Conservation (phyloP, 495 filamentous ascomycete species). For the Lasiosphaeria ovina region DNA sequence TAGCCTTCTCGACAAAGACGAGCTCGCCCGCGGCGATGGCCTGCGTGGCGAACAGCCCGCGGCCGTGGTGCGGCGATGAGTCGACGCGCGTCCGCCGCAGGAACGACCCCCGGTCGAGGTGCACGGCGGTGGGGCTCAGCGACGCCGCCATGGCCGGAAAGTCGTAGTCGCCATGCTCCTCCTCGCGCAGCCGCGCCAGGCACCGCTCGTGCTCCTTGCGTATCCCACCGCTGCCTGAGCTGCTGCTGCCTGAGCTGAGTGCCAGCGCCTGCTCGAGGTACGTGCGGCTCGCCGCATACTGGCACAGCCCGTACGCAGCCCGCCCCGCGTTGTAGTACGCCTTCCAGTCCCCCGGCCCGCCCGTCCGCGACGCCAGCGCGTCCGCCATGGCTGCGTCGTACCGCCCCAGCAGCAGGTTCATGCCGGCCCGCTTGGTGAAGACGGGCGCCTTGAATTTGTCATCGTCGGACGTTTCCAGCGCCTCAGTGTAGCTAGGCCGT, state of each 20-base stretch:
- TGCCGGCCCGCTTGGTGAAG: slow-evolving; percentile 47
- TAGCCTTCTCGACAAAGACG: slow-evolving; percentile 55
- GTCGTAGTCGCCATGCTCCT: slow-evolving; percentile 44
- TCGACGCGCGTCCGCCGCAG: slow-evolving; percentile 22
- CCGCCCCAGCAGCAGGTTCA: slow-evolving; percentile 40
- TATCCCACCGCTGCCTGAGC: slow-evolving; percentile 28
- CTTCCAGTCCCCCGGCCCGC: slow-evolving; percentile 39
- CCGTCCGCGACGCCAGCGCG: slow-evolving; percentile 33
- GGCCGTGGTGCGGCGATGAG: slow-evolving; percentile 33
- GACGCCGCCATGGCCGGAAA: slow-evolving; percentile 39
- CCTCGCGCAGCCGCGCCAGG: slow-evolving; percentile 34
- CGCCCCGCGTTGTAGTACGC: slow-evolving; percentile 48
- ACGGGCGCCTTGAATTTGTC: slow-evolving; percentile 24
- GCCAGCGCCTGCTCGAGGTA: slow-evolving; percentile 34
- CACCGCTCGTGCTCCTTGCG: slow-evolving; percentile 37
- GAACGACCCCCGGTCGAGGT: slow-evolving; percentile 48
- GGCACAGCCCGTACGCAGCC: slow-evolving; percentile 47
- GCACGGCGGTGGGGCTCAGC: slow-evolving; percentile 29
- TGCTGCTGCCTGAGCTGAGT: slow-evolving; percentile 32
- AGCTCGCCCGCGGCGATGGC: slow-evolving; percentile 51
- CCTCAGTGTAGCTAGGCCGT: slow-evolving; percentile 32
- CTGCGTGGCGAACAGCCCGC: slow-evolving; percentile 50
- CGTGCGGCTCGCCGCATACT: slow-evolving; percentile 31
- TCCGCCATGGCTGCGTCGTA: slow-evolving; percentile 51
- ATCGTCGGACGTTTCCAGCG: slow-evolving; percentile 20